phyloP scores from a whole-genome alignment of 2,329 filamentous ascomycete species.

The Lizonia empirigonia region DNA sequence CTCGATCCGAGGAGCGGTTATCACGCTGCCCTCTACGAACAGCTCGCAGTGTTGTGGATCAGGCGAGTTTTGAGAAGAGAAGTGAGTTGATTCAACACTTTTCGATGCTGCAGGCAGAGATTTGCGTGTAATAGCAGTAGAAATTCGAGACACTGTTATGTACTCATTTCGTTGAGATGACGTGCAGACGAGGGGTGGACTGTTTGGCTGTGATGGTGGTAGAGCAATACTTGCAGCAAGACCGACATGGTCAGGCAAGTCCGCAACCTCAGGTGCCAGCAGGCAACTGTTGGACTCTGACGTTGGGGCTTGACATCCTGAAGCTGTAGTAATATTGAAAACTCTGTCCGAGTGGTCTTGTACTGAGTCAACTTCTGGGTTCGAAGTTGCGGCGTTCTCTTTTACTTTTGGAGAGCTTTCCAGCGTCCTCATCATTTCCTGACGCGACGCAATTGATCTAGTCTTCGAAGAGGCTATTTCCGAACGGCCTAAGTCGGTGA shows the following conservation, averaged over 20 bases:
- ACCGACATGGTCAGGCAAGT: constrained; percentile 1
- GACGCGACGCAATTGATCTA: neutral
- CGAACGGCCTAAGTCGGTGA: neutral
- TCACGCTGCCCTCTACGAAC: too few species aligned
- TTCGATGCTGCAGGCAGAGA: neutral
- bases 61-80: too few species aligned
- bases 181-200: neutral
- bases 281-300: too few species aligned
- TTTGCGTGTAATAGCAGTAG: neutral
- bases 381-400: too few species aligned
- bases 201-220: neutral
- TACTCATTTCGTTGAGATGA: neutral
- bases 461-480: neutral
- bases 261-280: too few species aligned
- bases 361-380: too few species aligned
- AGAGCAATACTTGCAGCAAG: neutral
- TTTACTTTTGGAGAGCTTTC: neutral
- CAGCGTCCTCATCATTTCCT: neutral
- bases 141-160: neutral
- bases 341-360: too few species aligned
- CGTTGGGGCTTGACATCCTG: too few species aligned
- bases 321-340: too few species aligned
- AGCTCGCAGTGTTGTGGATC: too few species aligned
- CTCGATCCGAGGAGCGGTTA: too few species aligned
- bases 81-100: too few species aligned